Percentiles rank a stretch among this genome's conserved stretches.
phyloP scores from a whole-genome alignment of 257 asterid genomes.

The Marsdenia floribunda region DNA sequence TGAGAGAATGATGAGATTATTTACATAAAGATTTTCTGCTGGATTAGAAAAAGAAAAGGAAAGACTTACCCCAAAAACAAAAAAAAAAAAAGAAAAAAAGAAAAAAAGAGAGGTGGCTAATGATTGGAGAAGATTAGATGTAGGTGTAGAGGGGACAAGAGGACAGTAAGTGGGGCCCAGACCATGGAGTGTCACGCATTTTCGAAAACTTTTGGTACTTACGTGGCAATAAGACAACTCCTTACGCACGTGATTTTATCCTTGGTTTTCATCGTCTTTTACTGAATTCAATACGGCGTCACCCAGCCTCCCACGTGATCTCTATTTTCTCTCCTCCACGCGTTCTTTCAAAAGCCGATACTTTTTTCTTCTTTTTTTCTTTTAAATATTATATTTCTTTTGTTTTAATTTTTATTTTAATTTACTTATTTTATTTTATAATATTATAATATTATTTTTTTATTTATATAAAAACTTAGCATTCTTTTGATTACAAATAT shows the following conservation, averaged over 20 bases:
- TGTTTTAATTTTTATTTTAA: too few species aligned
- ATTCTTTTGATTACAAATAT: too few species aligned
- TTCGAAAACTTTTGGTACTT: background rate
- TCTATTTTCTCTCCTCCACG: slow-evolving; percentile 6
- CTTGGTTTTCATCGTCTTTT: slow-evolving; percentile 12
- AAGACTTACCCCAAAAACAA: too few species aligned
- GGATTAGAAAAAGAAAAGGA: background rate
- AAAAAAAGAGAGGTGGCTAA: background rate
- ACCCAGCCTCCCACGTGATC: slow-evolving; percentile 9
- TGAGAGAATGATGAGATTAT: background rate
- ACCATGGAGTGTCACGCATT: background rate
- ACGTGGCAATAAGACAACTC: background rate
- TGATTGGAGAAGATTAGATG: slow-evolving; percentile 25
- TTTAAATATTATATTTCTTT: too few species aligned
- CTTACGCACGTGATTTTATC: slow-evolving; percentile 7
- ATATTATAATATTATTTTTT: too few species aligned
- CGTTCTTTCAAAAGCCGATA: background rate
- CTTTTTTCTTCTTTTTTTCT: background rate
- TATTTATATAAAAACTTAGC: too few species aligned
- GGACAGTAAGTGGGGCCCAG: background rate
- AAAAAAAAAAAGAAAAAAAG: background rate
- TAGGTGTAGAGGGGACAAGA: slow-evolving; percentile 15
- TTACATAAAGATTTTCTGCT: too few species aligned
- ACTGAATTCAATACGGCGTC: background rate
- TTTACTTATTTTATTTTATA: too few species aligned